A percentile compares a stretch with the other conserved stretches of the same genome.
Conservation (phyloP, 352 stramenopile species). For the Elongisporangium senticosum region DNA sequence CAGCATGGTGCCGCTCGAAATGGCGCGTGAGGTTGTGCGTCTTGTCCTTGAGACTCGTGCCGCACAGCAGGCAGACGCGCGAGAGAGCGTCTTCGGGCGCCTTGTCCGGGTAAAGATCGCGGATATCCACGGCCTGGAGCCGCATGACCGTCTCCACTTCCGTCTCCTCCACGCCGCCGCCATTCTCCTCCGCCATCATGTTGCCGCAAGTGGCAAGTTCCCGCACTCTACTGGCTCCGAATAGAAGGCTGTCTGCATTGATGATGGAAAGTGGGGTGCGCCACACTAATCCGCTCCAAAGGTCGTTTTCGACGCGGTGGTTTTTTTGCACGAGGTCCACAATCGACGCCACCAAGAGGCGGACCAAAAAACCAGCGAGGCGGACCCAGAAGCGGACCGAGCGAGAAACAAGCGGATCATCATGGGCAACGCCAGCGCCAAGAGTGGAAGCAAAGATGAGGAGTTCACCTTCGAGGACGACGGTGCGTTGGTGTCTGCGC, state of each 20-base stretch:
- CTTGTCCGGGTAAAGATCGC: constrained; percentile 39
- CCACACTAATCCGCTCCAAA: background rate
- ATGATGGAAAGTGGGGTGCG: background rate
- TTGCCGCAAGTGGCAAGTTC: too few relatives aligned
- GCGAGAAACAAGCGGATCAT: background rate
- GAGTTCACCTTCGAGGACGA: constrained; percentile 75
- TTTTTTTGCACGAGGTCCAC: background rate
- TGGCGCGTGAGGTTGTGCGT: constrained; percentile 63
- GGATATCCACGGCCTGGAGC: constrained; percentile 42
- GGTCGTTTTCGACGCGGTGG: background rate
- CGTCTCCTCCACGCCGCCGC: constrained; percentile 29
- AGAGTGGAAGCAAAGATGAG: constrained; percentile 65
- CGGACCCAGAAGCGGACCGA: background rate
- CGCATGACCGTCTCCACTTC: constrained; percentile 49
- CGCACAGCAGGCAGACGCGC: constrained; percentile 41
- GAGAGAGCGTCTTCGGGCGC: constrained; percentile 30
- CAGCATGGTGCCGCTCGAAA: constrained; percentile 45
- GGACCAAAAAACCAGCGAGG: background rate
- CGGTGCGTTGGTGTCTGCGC: constrained; percentile 20
- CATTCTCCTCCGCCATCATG: too few relatives aligned
- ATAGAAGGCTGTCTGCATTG: background rate
- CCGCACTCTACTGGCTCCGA: too few relatives aligned
- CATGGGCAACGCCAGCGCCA: constrained; percentile 53
- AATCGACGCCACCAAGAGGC: background rate
- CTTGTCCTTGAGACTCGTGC: constrained; percentile 50